Evolutionary conservation across 495 filamentous ascomycete genomes (phyloP), one percentile per base, ranked within the genome.

Genomic region (Cercophora samala): DNA sequence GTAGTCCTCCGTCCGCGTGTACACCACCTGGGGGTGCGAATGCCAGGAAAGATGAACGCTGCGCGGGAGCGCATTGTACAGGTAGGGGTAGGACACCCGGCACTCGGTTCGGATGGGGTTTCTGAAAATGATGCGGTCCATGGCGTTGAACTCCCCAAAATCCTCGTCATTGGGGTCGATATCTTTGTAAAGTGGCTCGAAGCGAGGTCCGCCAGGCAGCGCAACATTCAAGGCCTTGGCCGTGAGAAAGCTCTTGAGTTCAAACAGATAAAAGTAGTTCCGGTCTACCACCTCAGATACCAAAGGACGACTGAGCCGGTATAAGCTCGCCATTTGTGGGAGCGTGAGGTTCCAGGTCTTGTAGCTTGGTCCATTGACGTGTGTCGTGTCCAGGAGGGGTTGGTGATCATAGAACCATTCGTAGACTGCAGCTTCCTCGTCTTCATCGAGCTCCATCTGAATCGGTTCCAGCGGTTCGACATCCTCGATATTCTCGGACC

Each of bases 131-230:
- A 99, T 99, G 67, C 96, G 92, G 75, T 98, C 94, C 74, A 99
- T 99, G 58, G 94, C 96, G 72, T 99, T 99, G 86, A 99, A 99
- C 78, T 99, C 96, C 75, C 96, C 95, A 78, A 99, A 99, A 75
- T 99, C 96, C 77, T 99, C 96, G 72, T 98, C 93, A 72, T 99
- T 98, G 32, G 96, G 96, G 75, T 99, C 94, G 60, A 99, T 92
- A 70, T 99, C 96, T 79, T 99, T 99, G 83, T 98, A 99, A 13
- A 99, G 79, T 18, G 96, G 96, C 80, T 99, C 96, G 64, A 99
- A 99, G 53, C 95, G 89, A 69, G 96, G 96, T 46, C 96, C 96
- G 75, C 96, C 96, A 17, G 96, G 96, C 52, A 99, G 91, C 9
- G 96, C 94, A 62, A 98, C 93, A 70, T 99, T 99, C 60, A 99